phyloP scores from a whole-genome alignment of 116 monocot genomes.

The Zostera marina region DNA sequence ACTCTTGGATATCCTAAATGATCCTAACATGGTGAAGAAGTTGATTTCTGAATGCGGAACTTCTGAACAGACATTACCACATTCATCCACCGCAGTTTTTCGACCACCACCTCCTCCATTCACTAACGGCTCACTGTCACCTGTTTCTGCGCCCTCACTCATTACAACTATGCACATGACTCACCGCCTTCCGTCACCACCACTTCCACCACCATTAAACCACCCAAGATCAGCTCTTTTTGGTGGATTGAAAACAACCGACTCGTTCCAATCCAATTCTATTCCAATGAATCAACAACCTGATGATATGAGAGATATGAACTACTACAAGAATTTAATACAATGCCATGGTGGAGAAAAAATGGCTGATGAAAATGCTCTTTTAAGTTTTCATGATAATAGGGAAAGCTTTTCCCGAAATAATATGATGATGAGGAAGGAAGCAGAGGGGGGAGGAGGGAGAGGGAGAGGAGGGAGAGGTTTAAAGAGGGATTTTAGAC shows the following conservation, averaged over 20 bases:
- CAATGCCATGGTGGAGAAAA: conserved; percentile 67
- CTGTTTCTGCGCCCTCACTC: neutral
- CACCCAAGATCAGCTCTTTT: neutral
- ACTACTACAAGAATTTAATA: conserved; percentile 66
- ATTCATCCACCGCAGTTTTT: conserved; percentile 6
- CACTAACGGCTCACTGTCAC: neutral
- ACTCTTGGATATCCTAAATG: conserved; percentile 60
- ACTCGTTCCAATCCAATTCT: neutral
- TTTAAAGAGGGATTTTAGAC: conserved; percentile 19
- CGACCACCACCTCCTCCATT: neutral
- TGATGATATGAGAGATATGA: conserved; percentile 10
- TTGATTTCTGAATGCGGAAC: conserved; percentile 29
- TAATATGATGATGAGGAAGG: conserved; percentile 1
- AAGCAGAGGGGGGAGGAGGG: conserved; percentile 3
- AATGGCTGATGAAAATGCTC: conserved; percentile 12
- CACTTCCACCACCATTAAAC: neutral
- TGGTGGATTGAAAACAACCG: neutral
- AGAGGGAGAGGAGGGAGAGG: neutral
- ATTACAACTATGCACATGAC: neutral
- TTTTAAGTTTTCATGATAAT: conserved; percentile 2
- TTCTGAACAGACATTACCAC: conserved; percentile 3
- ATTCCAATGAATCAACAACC: conserved; percentile 1
- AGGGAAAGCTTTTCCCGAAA: neutral
- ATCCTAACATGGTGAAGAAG: conserved; percentile 49
- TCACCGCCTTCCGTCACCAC: neutral